Conservation (phyloP, 768 basidiomycete genomes). For the Baorangia bicolor region DNA sequence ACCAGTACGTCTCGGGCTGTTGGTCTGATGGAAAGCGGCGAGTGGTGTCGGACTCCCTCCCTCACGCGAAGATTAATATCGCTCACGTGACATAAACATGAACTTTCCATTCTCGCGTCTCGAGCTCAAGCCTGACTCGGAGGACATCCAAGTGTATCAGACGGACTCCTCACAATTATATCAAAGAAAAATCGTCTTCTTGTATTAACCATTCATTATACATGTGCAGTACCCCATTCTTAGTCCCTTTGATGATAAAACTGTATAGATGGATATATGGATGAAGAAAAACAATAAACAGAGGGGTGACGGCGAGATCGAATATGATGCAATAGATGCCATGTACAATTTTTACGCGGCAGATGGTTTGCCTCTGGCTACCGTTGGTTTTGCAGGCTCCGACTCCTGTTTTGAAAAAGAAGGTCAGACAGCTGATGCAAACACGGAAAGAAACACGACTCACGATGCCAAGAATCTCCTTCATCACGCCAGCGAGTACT, state of each 20-base stretch:
- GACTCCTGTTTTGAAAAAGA: neutral
- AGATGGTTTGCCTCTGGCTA: neutral
- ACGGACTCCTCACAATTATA: too few species aligned
- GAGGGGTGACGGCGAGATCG: neutral
- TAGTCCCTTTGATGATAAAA: neutral
- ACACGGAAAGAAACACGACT: neutral
- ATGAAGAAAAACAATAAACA: neutral
- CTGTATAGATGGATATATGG: neutral
- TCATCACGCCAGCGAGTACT: slow-evolving; percentile 26
- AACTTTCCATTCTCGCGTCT: too few species aligned
- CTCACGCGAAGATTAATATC: neutral
- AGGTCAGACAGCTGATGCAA: neutral
- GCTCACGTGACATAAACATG: slow-evolving; percentile 10
- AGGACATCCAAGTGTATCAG: too few species aligned
- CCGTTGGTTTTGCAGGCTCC: neutral
- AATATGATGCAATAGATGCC: neutral
- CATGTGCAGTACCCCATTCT: neutral
- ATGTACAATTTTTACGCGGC: neutral
- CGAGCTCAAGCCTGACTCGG: too few species aligned
- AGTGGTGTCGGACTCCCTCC: too few species aligned
- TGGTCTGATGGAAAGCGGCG: neutral
- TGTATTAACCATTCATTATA: neutral
- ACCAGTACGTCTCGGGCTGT: neutral
- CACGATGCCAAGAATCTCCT: slow-evolving; percentile 16
- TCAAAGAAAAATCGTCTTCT: neutral